A percentile compares a stretch with the other conserved stretches of the same genome.
Evolutionary conservation across 371 early-diverging fungal genomes (phyloP).

Genomic region (Saksenaea oblongispora): DNA sequence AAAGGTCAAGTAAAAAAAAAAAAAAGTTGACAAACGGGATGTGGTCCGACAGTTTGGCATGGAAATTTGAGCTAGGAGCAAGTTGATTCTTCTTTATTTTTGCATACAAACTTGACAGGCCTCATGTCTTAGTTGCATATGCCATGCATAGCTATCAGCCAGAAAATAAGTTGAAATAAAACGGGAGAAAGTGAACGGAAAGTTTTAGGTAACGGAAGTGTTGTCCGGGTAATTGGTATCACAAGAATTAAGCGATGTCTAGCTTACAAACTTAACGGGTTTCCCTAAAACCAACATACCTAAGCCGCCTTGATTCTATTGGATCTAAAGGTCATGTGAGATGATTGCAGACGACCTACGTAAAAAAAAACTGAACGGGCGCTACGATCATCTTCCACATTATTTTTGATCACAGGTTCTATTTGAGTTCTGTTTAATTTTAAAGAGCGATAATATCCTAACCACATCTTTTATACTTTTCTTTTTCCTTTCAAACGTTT

Average conservation of each 20-base stretch:
- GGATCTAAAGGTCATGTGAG: neutral
- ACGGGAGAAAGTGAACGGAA: neutral
- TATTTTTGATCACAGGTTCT: neutral
- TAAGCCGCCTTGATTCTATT: neutral
- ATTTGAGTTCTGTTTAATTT: neutral
- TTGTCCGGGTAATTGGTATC: neutral
- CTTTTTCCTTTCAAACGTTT: neutral
- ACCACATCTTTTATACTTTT: neutral
- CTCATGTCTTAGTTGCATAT: slow-evolving; percentile 1
- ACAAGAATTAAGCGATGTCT: slow-evolving; percentile 1
- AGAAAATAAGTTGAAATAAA: neutral
- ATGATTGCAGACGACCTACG: neutral
- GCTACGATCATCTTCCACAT: neutral
- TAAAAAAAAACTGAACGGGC: neutral
- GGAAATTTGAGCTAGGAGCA: neutral
- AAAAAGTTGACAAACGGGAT: slow-evolving; percentile 3
- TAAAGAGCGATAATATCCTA: slow-evolving; percentile 1
- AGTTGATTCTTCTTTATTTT: neutral
- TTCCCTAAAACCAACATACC: neutral
- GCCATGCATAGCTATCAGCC: neutral
- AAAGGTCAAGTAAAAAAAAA: neutral
- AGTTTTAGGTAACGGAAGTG: neutral
- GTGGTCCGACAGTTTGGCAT: neutral
- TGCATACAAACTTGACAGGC: slow-evolving; percentile 1
- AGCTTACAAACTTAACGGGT: neutral